Evolutionary conservation across 257 asterid genomes (phyloP).

Genomic region (Scutellaria minor): DNA sequence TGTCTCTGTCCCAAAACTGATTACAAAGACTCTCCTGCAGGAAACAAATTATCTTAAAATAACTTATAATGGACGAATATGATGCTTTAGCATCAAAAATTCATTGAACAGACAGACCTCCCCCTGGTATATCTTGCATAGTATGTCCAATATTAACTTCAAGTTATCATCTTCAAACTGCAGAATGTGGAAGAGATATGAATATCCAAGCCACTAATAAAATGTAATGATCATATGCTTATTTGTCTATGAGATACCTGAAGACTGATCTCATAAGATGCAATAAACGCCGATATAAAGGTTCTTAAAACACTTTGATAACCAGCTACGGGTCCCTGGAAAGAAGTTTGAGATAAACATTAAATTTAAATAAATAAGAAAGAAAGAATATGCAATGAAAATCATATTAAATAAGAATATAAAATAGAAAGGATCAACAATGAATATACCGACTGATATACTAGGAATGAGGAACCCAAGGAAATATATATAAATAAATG

Average conservation of each 20-base stretch:
- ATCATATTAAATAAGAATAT: not conserved
- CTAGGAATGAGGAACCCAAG: constrained; percentile 21
- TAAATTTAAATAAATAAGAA: not conserved
- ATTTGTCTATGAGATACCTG: constrained; percentile 61
- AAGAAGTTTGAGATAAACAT: constrained; percentile 27
- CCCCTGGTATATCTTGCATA: constrained; percentile 80
- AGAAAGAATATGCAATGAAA: constrained; percentile 18
- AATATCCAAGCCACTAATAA: constrained; percentile 34
- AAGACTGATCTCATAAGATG: constrained; percentile 87
- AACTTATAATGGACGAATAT: constrained; percentile 26
- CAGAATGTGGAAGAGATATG: constrained; percentile 37
- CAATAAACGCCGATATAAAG: constrained; percentile 81
- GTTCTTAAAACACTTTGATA: constrained; percentile 84
- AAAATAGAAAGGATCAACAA: not conserved
- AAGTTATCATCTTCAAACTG: constrained; percentile 81
- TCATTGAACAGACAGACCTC: constrained; percentile 69
- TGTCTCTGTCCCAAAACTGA: constrained; percentile 95
- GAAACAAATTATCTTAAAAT: constrained; percentile 36
- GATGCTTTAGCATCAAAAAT: constrained; percentile 27
- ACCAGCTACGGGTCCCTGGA: constrained; percentile 84
- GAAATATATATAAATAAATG: constrained; percentile 23
- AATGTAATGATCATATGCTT: constrained; percentile 14
- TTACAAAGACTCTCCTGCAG: constrained; percentile 88
- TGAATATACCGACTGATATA: not conserved
- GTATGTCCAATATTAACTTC: constrained; percentile 73